These are phyloP conservation scores for Umbilicaria muhlenbergii DNA, from an alignment of 495 filamentous ascomycete genomes.

Conservation along the genomic window DNA sequence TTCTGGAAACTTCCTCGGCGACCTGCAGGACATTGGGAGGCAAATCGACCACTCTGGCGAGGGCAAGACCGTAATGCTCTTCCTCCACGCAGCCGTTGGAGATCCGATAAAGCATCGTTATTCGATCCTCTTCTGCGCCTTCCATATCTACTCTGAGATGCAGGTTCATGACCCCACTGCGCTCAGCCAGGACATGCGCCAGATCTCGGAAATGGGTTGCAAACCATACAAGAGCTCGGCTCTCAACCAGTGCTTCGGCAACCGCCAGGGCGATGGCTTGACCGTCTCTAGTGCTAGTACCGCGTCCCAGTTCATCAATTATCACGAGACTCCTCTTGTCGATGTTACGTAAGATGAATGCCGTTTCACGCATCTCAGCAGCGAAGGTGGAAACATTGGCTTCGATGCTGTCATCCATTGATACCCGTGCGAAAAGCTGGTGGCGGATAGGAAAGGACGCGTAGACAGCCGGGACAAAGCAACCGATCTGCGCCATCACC, in stretches of 20 bases:
- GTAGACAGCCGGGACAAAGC: constrained; percentile 74
- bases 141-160: constrained; percentile 60
- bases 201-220: constrained; percentile 84
- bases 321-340: constrained; percentile 63
- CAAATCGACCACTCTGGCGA: constrained; percentile 63
- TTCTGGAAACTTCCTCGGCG: constrained; percentile 47
- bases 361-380: constrained; percentile 89
- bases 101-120: constrained; percentile 81
- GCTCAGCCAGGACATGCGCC: constrained; percentile 55
- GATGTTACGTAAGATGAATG: constrained; percentile 72
- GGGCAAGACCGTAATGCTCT: constrained; percentile 59
- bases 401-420: constrained; percentile 77
- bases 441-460: constrained; percentile 68
- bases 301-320: constrained; percentile 85
- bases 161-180: constrained; percentile 60
- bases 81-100: constrained; percentile 51
- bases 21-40: constrained; percentile 48
- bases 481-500: constrained; percentile 88
- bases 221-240: constrained; percentile 69
- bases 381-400: constrained; percentile 88
- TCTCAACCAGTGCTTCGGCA: constrained; percentile 71
- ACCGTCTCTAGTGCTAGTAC: constrained; percentile 80
- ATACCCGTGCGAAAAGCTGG: constrained; percentile 75
- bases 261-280: constrained; percentile 79
- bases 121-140: constrained; percentile 28